A percentile compares a stretch with the other conserved stretches of the same genome.
Conservation (phyloP, 2,329 filamentous ascomycete genomes). For the Penicillium sp. region DNA sequence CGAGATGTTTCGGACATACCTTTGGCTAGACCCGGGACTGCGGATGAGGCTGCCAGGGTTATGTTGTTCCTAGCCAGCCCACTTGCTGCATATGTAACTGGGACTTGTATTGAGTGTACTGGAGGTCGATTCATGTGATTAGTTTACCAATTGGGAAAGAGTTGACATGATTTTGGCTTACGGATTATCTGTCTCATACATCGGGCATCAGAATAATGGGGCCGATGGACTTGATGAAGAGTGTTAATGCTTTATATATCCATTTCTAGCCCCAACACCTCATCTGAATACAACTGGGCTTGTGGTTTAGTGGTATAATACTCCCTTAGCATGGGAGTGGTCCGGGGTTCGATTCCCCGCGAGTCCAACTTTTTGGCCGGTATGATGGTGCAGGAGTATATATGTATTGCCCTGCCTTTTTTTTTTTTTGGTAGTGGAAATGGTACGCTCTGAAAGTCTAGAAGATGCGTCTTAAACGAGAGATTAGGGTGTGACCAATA, state of each 20-base stretch:
- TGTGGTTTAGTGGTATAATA: slow-evolving; percentile 57
- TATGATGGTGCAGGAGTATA: too few relatives aligned
- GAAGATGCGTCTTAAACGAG: too few relatives aligned
- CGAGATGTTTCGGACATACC: slow-evolving; percentile 57
- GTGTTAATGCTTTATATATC: neutral
- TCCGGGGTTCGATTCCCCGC: slow-evolving; percentile 57
- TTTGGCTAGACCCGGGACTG: slow-evolving; percentile 71
- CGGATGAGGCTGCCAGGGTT: slow-evolving; percentile 42
- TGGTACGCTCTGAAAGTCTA: too few relatives aligned
- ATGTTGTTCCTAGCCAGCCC: slow-evolving; percentile 29
- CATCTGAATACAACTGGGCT: slow-evolving; percentile 29
- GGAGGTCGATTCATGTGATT: slow-evolving; percentile 22
- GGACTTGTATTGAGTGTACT: slow-evolving; percentile 27
- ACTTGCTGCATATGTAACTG: slow-evolving; percentile 28
- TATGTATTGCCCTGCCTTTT: too few relatives aligned
- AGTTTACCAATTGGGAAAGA: neutral
- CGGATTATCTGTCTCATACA: neutral
- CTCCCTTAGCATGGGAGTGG: slow-evolving; percentile 56
- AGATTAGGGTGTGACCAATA: too few relatives aligned
- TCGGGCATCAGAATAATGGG: neutral
- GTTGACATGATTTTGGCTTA: neutral
- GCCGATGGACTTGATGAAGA: neutral
- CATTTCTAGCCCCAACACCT: neutral
- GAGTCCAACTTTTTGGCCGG: slow-evolving; percentile 43
- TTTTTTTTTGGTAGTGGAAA: neutral